Evolutionary conservation across 345 rosid species (phyloP), one percentile per base, ranked within the genome.

Genomic region (Isatis tinctoria): DNA sequence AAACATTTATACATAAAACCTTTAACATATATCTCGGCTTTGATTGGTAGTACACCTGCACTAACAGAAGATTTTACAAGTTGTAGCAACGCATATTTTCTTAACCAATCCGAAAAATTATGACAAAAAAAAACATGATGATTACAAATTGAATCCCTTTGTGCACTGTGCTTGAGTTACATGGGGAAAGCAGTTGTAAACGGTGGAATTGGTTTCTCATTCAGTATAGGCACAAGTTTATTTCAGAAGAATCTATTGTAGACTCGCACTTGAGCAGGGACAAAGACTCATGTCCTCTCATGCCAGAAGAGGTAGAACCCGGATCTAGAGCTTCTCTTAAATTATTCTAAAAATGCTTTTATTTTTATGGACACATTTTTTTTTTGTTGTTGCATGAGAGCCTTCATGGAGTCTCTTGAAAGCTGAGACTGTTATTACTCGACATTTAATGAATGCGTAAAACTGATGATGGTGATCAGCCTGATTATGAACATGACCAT

Each of bases 211-310:
- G n/a, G n/a, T n/a, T n/a, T n/a, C 97, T 96, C 76, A 88, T 96
- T 57, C 98, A 96, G 65, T 86, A 87, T 73, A 89, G 80, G 84
- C 89, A 84, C 75, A 96, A 85, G 73, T 72, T 92, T 68, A 60
- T 92, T 79, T 80, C 76, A 33, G 97, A 87, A 65, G 81, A 85
- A 63, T 77, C 87, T 53, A 79, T 62, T 27, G 79, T 89, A 7
- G 87, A 90, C 47, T 96, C 99, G 3, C 90, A 51, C 79, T 65
- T 79, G 65, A 93, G 80, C 14, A 89, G 89, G 83, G 93, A 81
- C 70, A 88, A 86, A 69, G 99, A 98, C 52, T 85, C 87, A 59
- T 96, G 99, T 69, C 98, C 99, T 26, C 90, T 96, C 47, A 87
- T 88, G 93, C 99, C 99, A 53, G 99, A 92, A 86, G 97, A 92